Conservation (phyloP, 2,329 filamentous ascomycete species). For the Aureobasidium mangrovei region DNA sequence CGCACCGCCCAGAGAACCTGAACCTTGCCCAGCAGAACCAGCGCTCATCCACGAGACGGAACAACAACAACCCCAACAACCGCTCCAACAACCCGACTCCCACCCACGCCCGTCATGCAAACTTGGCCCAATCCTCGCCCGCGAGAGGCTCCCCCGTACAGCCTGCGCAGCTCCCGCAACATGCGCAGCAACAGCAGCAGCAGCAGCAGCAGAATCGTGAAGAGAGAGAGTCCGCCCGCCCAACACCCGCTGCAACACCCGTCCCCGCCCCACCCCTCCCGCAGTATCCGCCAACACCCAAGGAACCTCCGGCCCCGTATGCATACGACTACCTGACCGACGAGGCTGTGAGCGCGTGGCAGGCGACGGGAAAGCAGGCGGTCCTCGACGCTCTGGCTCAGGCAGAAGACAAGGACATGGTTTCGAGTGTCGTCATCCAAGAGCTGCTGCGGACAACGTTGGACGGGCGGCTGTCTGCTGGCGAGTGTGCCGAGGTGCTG, state of each 20-base stretch:
- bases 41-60: conserved; percentile 20
- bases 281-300: conserved; percentile 15
- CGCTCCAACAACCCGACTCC: conserved; percentile 10
- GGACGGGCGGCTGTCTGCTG: conserved; percentile 56
- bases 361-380: conserved; percentile 54
- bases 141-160: conserved; percentile 13
- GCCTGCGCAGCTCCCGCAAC: conserved; percentile 13
- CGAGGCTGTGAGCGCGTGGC: conserved; percentile 59
- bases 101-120: conserved; percentile 13
- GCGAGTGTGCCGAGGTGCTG: conserved; percentile 62
- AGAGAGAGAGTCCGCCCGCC: not conserved
- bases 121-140: conserved; percentile 9
- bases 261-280: conserved; percentile 14
- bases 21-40: conserved; percentile 45
- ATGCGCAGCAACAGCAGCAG: conserved; percentile 11
- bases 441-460: conserved; percentile 73
- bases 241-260: conserved; percentile 13
- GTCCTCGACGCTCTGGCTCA: conserved; percentile 57
- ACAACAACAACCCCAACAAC: conserved; percentile 16
- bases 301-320: conserved; percentile 37
- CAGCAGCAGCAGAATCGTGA: not conserved
- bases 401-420: conserved; percentile 56
- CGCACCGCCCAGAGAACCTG: conserved; percentile 42
- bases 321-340: conserved; percentile 70
- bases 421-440: conserved; percentile 67